Percentiles rank a stretch among this genome's conserved stretches.
These are phyloP conservation scores for Leptographium flavum DNA, from an alignment of 2,329 filamentous ascomycete genomes.

Conservation along the genomic window DNA sequence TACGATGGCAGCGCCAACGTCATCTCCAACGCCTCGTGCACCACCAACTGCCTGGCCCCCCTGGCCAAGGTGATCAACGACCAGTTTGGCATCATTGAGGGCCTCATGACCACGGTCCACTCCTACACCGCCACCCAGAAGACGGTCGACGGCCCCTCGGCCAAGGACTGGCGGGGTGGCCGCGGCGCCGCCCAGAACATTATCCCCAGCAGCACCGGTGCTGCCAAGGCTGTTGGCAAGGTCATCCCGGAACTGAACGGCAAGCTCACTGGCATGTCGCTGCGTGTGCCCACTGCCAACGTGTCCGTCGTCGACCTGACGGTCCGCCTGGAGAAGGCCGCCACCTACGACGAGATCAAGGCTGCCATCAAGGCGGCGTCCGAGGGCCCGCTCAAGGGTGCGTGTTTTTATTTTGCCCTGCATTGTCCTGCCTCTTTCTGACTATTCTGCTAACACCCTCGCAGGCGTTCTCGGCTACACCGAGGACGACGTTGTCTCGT, in stretches of 20 bases:
- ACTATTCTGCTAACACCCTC: neutral
- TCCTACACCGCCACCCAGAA: slow-evolving; percentile 99
- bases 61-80: slow-evolving; percentile 99
- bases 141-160: slow-evolving; percentile 94
- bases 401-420: slow-evolving; percentile 17
- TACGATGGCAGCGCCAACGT: slow-evolving; percentile 87
- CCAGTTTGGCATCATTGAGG: slow-evolving; percentile 94
- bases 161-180: slow-evolving; percentile 99
- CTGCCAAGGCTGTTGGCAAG: slow-evolving; percentile 99
- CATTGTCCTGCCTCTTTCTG: neutral
- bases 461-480: slow-evolving; percentile 82
- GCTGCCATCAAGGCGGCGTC: slow-evolving; percentile 74
- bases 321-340: slow-evolving; percentile 81
- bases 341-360: slow-evolving; percentile 88
- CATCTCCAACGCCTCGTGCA: slow-evolving; percentile 99
- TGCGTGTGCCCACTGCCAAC: slow-evolving; percentile 98
- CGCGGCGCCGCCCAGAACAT: slow-evolving; percentile 99
- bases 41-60: slow-evolving; percentile 99
- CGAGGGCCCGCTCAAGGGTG: slow-evolving; percentile 74
- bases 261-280: slow-evolving; percentile 99
- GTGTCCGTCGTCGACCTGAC: slow-evolving; percentile 98
- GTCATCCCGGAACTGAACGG: slow-evolving; percentile 96
- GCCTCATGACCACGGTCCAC: slow-evolving; percentile 99
- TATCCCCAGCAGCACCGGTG: slow-evolving; percentile 97
- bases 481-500: slow-evolving; percentile 92